phyloP scores from a whole-genome alignment of 2,329 filamentous ascomycete species.

The Teratosphaeria gauchensis region DNA sequence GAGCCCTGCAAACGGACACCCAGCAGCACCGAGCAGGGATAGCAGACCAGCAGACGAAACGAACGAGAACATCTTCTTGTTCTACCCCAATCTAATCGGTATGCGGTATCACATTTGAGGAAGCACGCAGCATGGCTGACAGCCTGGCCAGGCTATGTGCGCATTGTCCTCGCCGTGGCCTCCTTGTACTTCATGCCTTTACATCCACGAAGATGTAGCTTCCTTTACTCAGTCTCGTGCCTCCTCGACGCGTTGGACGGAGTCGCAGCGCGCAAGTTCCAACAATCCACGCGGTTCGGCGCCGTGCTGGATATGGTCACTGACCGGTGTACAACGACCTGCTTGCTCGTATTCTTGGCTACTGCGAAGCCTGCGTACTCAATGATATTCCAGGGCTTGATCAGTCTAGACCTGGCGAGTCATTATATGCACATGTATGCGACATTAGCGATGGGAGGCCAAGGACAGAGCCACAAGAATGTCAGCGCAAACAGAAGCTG shows the following conservation, averaged over 20 bases:
- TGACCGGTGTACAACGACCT: slow-evolving; percentile 92
- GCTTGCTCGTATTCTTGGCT: slow-evolving; percentile 85
- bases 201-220: slow-evolving; percentile 87
- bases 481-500: slow-evolving; percentile 80
- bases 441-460: slow-evolving; percentile 76
- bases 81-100: slow-evolving; percentile 45
- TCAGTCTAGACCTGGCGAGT: slow-evolving; percentile 84
- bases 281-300: slow-evolving; percentile 91
- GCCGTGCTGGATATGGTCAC: slow-evolving; percentile 99
- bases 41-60: slow-evolving; percentile 18
- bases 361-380: slow-evolving; percentile 92
- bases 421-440: slow-evolving; percentile 99
- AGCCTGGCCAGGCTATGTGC: slow-evolving; percentile 35
- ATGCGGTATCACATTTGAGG: slow-evolving; percentile 7
- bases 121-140: not conserved
- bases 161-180: slow-evolving; percentile 57
- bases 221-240: slow-evolving; percentile 88
- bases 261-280: slow-evolving; percentile 74
- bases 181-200: slow-evolving; percentile 99
- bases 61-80: slow-evolving; percentile 47
- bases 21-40: slow-evolving; percentile 12
- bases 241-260: slow-evolving; percentile 92
- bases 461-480: slow-evolving; percentile 79
- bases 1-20: slow-evolving; percentile 16
- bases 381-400: slow-evolving; percentile 87